These are phyloP conservation scores for Diddensiella caesifluorescens DNA, from an alignment of 805 yeast species.

Conservation along the genomic window DNA sequence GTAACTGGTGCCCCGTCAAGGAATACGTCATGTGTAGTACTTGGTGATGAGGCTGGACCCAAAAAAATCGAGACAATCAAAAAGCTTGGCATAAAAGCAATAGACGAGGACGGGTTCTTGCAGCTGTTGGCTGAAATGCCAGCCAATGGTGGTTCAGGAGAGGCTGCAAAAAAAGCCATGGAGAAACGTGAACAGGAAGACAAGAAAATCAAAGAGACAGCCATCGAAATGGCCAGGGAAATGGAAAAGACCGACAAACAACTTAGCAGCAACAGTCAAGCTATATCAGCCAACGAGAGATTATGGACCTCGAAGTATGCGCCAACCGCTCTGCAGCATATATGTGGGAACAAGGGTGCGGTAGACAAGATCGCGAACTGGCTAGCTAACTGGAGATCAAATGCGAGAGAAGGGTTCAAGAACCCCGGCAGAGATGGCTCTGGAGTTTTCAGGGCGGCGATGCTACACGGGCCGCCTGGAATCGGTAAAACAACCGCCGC, in stretches of 20 bases:
- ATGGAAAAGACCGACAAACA: constrained; percentile 29
- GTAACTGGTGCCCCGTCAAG: constrained; percentile 78
- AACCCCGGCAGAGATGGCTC: constrained; percentile 57
- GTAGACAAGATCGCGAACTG: constrained; percentile 63
- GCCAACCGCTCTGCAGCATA: constrained; percentile 65
- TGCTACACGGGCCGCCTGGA: constrained; percentile 92
- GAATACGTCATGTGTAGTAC: constrained; percentile 80
- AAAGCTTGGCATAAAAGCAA: constrained; percentile 67
- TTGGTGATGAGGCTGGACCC: constrained; percentile 97
- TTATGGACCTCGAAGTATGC: constrained; percentile 95
- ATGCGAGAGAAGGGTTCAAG: constrained; percentile 47
- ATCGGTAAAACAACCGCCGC: constrained; percentile 90
- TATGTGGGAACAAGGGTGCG: constrained; percentile 86
- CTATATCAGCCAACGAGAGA: constrained; percentile 33
- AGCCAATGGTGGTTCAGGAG: constrained; percentile 85
- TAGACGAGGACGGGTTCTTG: constrained; percentile 81
- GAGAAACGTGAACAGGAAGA: constrained; percentile 68
- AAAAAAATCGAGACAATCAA: constrained; percentile 81
- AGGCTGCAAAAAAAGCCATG: constrained; percentile 65
- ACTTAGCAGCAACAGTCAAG: constrained; percentile 9
- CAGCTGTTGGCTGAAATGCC: constrained; percentile 77
- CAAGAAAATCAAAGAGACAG: constrained; percentile 42
- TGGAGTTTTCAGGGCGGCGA: constrained; percentile 71
- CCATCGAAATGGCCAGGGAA: constrained; percentile 41
- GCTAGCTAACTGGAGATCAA: constrained; percentile 70